Evolutionary conservation across 2,329 filamentous ascomycete species (phyloP), one percentile per base, ranked within the genome.

Genomic region (Paraconiothyrium brasiliense): DNA sequence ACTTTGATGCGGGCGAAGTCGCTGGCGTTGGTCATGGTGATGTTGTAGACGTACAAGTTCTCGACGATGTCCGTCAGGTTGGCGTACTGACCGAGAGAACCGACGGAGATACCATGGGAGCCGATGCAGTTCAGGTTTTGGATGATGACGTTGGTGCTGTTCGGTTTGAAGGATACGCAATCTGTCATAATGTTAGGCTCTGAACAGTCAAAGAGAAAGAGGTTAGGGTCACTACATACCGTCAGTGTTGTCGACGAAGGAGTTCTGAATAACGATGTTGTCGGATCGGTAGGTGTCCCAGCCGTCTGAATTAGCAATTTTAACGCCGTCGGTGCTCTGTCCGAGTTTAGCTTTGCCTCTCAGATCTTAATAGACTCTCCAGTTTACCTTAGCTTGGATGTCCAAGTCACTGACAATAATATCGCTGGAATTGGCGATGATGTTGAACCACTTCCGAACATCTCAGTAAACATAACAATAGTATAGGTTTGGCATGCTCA

Each of bases 91-190:
- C 90, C 90, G 0, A 92, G 80, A 0, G 87, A 90, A 9, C 90
- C 90, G 16, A 92, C 88, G 9, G 86, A 88, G 66, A 92, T 91
- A 44, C 90, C 90, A 70, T 92, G 90, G 2, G 87, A 90, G 41
- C 89, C 89, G 69, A 89, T 89, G 78, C 90, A 92, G 61, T 81
- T 78, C 5, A 92, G 79, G 63, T 89, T 88, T 72, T 92, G 88
- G 4, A 92, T 84, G 4, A 92, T 75, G 8, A 92, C 86, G 65
- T 90, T 84, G 47, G 88, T 91, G 68, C 85, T 88, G 74, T 92
- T 92, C n/a, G 89, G 89, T 77, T 92, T 92, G 83, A 92, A 92
- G 0, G 88, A 89, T 13, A 92, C 87, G 62, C 90, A 92, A 72
- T 92, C 87, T 49, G 46, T n/a, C 5, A 10, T 3, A 11, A 34